Evolutionary conservation across 345 rosid genomes (phyloP).

Genomic region (Boechera retrofracta): DNA sequence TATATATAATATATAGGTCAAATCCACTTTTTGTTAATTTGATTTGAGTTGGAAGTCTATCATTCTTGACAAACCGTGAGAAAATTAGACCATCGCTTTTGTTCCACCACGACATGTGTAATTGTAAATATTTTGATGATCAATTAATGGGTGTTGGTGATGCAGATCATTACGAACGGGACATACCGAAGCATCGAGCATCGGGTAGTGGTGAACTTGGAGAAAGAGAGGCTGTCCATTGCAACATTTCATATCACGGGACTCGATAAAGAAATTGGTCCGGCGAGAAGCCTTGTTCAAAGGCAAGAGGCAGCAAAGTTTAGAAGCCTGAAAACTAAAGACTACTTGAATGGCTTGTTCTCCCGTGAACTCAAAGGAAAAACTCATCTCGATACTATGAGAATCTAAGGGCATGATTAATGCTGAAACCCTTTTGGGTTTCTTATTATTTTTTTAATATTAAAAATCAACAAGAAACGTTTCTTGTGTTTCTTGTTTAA

Average conservation of each 20-base stretch:
- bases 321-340: slow-evolving; percentile 26
- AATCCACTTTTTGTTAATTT: not conserved
- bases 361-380: slow-evolving; percentile 43
- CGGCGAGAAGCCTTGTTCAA: slow-evolving; percentile 38
- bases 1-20: too few species aligned
- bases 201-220: slow-evolving; percentile 46
- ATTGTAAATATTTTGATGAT: not conserved
- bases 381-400: slow-evolving; percentile 40
- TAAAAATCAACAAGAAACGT: too few species aligned
- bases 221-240: slow-evolving; percentile 47
- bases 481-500: too few species aligned
- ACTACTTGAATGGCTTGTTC: slow-evolving; percentile 33
- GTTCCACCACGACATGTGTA: not conserved
- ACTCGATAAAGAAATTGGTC: slow-evolving; percentile 42
- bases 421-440: too few species aligned
- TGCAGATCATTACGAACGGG: slow-evolving; percentile 51
- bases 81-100: not conserved
- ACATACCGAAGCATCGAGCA: slow-evolving; percentile 50
- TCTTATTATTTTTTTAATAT: too few species aligned
- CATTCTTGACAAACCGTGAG: not conserved
- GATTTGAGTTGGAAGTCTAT: not conserved
- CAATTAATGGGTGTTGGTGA: not conserved
- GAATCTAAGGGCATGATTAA: slow-evolving; percentile 33
- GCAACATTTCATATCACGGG: slow-evolving; percentile 44
- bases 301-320: slow-evolving; percentile 32